phyloP scores from a whole-genome alignment of 2,329 filamentous ascomycete genomes.

The Tolypocladium cylindrosporum region DNA sequence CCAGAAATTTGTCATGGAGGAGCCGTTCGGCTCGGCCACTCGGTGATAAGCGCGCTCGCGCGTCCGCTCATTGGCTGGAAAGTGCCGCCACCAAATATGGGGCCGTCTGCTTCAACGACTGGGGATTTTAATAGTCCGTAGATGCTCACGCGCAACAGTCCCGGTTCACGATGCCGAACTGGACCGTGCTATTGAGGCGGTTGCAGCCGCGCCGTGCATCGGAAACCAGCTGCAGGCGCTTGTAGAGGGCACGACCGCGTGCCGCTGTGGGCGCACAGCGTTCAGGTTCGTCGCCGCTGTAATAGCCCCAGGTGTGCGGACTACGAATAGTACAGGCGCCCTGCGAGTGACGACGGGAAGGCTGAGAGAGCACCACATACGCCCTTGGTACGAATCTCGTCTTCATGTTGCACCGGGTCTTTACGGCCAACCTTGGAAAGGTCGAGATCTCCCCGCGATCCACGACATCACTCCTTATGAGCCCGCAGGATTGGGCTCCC shows the following conservation, averaged over 20 bases:
- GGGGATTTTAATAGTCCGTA: not conserved
- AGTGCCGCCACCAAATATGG: not conserved
- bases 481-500: not conserved
- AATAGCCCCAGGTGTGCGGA: not conserved
- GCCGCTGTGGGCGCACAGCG: not conserved
- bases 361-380: not conserved
- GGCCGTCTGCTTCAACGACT: not conserved
- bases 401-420: not conserved
- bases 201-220: not conserved
- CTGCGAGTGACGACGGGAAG: not conserved
- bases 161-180: not conserved
- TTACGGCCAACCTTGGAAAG: not conserved
- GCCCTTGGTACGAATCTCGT: not conserved
- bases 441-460: too few species aligned
- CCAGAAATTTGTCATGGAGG: conserved; percentile 24
- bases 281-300: not conserved
- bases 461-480: not conserved
- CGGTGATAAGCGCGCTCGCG: conserved; percentile 22
- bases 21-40: conserved; percentile 21
- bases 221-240: not conserved
- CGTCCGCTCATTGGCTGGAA: conserved; percentile 19
- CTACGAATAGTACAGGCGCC: not conserved
- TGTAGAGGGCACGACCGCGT: not conserved
- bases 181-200: not conserved
- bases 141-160: not conserved